phyloP scores from a whole-genome alignment of 805 yeast genomes.

The Kuraishia piskuri region DNA sequence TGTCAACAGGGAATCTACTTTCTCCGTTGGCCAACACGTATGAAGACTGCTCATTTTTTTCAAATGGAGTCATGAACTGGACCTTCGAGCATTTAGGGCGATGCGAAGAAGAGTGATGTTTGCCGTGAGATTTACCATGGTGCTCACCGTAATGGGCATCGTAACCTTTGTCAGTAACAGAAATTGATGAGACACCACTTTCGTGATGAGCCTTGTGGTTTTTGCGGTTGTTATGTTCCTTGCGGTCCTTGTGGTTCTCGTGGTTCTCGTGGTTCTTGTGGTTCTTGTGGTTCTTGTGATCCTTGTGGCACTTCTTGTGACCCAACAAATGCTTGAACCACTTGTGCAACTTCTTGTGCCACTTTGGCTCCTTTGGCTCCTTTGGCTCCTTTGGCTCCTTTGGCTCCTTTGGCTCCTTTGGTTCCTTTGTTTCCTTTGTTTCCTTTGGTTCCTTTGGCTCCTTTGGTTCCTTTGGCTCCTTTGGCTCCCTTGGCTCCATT shows the following conservation, averaged over 20 bases:
- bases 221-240: neutral
- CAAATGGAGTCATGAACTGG: neutral
- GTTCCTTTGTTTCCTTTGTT: neutral
- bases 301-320: neutral
- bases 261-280: neutral
- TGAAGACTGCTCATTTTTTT: neutral
- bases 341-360: neutral
- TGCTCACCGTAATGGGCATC: neutral
- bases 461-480: no score
- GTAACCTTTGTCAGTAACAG: neutral
- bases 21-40: neutral
- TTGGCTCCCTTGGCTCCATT: no score
- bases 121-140: neutral
- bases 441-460: neutral
- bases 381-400: neutral
- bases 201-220: neutral
- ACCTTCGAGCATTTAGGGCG: neutral
- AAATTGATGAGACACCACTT: no score
- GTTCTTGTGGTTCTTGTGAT: neutral
- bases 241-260: neutral
- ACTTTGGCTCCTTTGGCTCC: neutral
- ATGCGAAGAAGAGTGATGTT: no score
- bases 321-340: neutral
- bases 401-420: neutral
- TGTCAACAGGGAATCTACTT: neutral